A percentile compares a stretch with the other conserved stretches of the same genome.
These are phyloP conservation scores for Calonectria crousiana DNA, from an alignment of 2,329 filamentous ascomycete genomes.

Conservation along the genomic window DNA sequence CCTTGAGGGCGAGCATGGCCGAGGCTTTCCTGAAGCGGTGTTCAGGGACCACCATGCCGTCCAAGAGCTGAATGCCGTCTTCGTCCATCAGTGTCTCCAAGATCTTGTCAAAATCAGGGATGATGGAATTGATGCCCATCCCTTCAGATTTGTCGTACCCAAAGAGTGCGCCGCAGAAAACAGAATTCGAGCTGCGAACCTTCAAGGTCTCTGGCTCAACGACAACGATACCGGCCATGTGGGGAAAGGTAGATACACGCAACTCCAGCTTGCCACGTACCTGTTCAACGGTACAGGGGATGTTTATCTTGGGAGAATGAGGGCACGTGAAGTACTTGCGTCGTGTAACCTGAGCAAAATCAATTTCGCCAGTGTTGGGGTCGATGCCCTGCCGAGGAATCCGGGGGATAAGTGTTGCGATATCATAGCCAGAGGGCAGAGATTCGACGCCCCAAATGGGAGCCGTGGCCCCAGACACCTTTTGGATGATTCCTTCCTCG, in stretches of 20 bases:
- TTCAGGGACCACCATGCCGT: conserved; percentile 97
- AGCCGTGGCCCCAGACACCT: conserved; percentile 79
- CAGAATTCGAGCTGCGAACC: conserved; percentile 93
- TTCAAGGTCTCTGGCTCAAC: conserved; percentile 82
- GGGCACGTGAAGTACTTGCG: conserved; percentile 87
- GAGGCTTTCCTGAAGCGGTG: conserved; percentile 93
- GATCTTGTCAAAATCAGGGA: conserved; percentile 89
- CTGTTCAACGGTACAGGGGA: conserved; percentile 86
- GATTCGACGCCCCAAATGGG: conserved; percentile 86
- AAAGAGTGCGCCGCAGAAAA: conserved; percentile 93
- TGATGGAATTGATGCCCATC: conserved; percentile 80
- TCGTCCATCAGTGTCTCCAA: conserved; percentile 86
- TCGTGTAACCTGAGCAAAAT: conserved; percentile 80
- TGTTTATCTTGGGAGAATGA: conserved; percentile 81
- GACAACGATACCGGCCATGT: conserved; percentile 97
- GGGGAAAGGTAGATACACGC: conserved; percentile 92
- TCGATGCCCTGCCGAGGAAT: conserved; percentile 83
- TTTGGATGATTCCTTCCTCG: conserved; percentile 79
- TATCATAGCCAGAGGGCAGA: conserved; percentile 75
- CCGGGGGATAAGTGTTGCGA: conserved; percentile 83
- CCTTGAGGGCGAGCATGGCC: conserved; percentile 84
- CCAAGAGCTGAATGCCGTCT: conserved; percentile 83
- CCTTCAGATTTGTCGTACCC: conserved; percentile 89
- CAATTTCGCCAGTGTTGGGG: conserved; percentile 77
- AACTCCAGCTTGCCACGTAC: conserved; percentile 77